Evolutionary conservation across 345 rosid species (phyloP), one percentile per base, ranked within the genome.

Genomic region (Hypericum androsaemum): DNA sequence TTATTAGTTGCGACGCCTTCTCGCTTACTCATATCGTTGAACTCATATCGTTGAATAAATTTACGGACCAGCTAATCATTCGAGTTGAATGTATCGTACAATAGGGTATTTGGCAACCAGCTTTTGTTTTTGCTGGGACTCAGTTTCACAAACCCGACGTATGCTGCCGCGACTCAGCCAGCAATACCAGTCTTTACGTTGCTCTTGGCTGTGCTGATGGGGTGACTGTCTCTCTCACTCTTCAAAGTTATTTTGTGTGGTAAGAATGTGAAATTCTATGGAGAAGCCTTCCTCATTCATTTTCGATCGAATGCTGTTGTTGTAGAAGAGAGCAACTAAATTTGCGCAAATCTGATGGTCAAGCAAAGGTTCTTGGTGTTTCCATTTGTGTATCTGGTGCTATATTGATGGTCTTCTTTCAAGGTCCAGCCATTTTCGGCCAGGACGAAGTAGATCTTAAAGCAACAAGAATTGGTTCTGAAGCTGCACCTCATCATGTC

Each of bases 151-250:
- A 92, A 80, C 85, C 98, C 98, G 54, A 84, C 96, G 46, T 84
- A 84, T 61, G 98, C 98, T 63, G 96, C 98, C 65, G 96, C 96
- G 41, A 85, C 74, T 65, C 98, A 92, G 69, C 98, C 98, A 56
- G 68, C 98, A 4, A 92, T 92, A 61, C 98, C 98, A 39, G 96
- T 92, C 59, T 92, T 92, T 61, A 92, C 98, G 51, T 92, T 92
- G 66, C 67, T 92, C 55, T 73, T 92, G 43, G 96, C 96, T 54
- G 84, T 85, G 39, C 65, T 80, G 70, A 85, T 85, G 95, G 95
- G 98, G 96, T 92, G 62, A 1, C 32, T 22, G 32, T 22, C 32
- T 22, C 1, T 22, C 32, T 22, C 32, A 1, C 32, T 22, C 1
- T n/a, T n/a, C n/a, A n/a, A n/a, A n/a, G n/a, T n/a, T n/a, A n/a